Base-by-base conservation (phyloP, 441 rosid species). In the Aquilaria agallochum region DNA sequence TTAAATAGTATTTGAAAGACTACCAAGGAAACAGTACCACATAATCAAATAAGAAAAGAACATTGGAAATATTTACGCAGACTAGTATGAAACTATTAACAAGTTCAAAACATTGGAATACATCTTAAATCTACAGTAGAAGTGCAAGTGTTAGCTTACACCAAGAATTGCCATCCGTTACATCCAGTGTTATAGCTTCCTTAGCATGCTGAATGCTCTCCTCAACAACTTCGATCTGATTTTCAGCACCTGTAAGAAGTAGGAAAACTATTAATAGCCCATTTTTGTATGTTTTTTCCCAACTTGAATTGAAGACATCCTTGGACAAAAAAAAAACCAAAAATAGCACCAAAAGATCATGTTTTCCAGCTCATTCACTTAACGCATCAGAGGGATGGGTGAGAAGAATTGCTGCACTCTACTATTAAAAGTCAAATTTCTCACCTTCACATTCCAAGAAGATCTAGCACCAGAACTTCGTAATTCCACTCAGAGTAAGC, bases 91-190 rank as follows among this genome's bases (percentile, higher is more conserved):
- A 36, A 36, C 42, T 36, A 36, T 36, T 36, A 4, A 4, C 2
- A 53, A 11, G 51, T 30, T 42, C 14, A 52, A 30, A 42, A 40
- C 51, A 62, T 53, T 11, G 55, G 56, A 49, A 15, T 52, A 63
- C 11, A 33, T 55, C 42, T 32, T 49, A 12, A 15, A 20, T 13
- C 33, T 27, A 20, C 55, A 36, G 53, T 20, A 20, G 27, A 9
- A 8, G 45, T 32, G 47, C 53, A 11, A 32, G 6, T 20, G 27
- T 44, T 40, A 63, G 65, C 89, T 78, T 83, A 88, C 95, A 85
- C 95, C 95, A 88, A 67, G 89, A 85, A 71, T 75, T 75, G 34
- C 87, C 95, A 75, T 88, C 91, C 80, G 81, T 88, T 74, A 88
- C 91, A 73, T 88, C 95, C 75, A 88, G 72, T 56, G 83, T 51